Evolutionary conservation across 352 stramenopile species (phyloP), one percentile per base, ranked within the genome.

Genomic region (Phytophthora palmivora): DNA sequence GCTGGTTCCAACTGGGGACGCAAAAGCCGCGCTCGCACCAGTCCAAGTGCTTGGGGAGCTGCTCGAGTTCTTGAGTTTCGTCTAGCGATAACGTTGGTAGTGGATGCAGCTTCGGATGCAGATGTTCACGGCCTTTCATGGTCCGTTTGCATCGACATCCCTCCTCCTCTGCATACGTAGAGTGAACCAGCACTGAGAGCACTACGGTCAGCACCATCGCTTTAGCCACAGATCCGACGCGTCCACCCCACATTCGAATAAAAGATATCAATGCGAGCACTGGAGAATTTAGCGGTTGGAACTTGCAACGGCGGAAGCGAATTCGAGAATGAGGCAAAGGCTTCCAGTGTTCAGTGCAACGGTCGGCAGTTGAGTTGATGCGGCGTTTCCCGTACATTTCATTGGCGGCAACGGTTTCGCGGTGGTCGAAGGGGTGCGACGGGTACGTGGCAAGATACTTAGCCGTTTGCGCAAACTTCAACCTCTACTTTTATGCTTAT

Each of bases 11-110:
- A 57, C 82, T 91, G n/a, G 82, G 79, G 39, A 89, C 82, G 49
- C 82, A 92, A 55, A 85, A 89, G 30, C 85, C 82, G 10, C 67
- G 73, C 55, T 94, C 85, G 54, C 85, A 92, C 95, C 96, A 99
- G 66, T 96, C 92, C 58, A 98, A 97, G 34, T 90, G 78, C 48
- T 65, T 60, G 0, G 84, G 84, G 15, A 89, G 66, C 9, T 60
- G 37, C 32, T 77, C 59, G 2, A 89, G 50, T 30, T 84, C 71
- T 16, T 70, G 18, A 16, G 47, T 22, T 39, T 85, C 67, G 1
- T 66, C 63, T 3, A 87, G 69, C 37, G 79, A 80, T 54, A 84
- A 53, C 10, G 67, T 47, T 15, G 72, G 72, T 7, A 87, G 56
- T 32, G 70, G n/a, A 32, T 70, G 43, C n/a, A 84, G 45, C 32